These are phyloP conservation scores for Saturnispora sanitii DNA, from an alignment of 805 yeast species.

Conservation along the genomic window DNA sequence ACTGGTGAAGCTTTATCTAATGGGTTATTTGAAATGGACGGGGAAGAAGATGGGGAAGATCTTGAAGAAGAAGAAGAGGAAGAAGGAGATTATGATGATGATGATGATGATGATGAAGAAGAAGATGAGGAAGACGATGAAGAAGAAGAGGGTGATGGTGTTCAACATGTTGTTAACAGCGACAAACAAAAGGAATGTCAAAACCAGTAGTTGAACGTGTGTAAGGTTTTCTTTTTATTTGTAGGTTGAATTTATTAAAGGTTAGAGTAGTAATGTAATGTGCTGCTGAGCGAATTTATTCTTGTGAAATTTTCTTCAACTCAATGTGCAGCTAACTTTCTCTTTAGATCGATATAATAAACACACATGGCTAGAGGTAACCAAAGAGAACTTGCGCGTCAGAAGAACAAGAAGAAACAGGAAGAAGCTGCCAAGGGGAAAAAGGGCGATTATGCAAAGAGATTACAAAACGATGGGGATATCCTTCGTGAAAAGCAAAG, in stretches of 20 bases:
- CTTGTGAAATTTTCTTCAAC: background rate
- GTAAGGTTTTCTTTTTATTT: background rate
- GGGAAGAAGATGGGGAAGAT: slow-evolving; percentile 40
- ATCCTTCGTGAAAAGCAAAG: slow-evolving; percentile 83
- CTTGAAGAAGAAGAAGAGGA: slow-evolving; percentile 54
- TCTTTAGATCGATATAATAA: too few species aligned
- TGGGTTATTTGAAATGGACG: slow-evolving; percentile 51
- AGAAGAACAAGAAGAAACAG: slow-evolving; percentile 75
- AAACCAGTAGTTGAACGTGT: slow-evolving; percentile 40
- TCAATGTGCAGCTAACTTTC: too few species aligned
- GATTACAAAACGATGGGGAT: slow-evolving; percentile 86
- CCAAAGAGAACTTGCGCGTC: slow-evolving; percentile 91
- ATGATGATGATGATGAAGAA: slow-evolving; percentile 51
- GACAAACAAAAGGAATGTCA: slow-evolving; percentile 69
- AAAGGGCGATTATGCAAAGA: slow-evolving; percentile 74
- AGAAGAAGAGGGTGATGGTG: slow-evolving; percentile 32
- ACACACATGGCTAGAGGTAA: slow-evolving; percentile 91
- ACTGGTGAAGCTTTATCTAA: slow-evolving; percentile 87
- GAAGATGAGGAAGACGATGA: slow-evolving; percentile 53
- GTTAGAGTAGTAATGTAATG: too few species aligned
- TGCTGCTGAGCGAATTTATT: background rate
- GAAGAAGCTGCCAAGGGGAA: slow-evolving; percentile 58
- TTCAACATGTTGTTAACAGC: slow-evolving; percentile 37
- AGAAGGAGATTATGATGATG: slow-evolving; percentile 53
- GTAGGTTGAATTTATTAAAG: background rate